These are phyloP conservation scores for Rhodomyrtus tomentosa DNA, from an alignment of 345 rosid genomes.

Conservation along the genomic window DNA sequence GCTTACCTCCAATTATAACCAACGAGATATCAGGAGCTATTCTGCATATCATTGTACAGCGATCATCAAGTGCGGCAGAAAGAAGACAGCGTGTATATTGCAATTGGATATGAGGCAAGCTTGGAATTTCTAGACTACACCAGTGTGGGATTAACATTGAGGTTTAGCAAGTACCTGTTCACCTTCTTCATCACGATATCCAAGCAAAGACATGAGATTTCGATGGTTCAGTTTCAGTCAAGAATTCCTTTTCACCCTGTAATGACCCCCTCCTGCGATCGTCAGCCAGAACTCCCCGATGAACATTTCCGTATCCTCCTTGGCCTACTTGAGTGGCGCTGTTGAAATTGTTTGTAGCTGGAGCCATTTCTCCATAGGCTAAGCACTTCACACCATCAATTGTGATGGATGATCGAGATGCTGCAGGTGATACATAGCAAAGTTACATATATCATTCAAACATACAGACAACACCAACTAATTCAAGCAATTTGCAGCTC, in stretches of 20 bases:
- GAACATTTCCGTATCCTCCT: conserved; percentile 88
- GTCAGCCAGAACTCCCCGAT: conserved; percentile 51
- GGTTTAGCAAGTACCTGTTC: conserved; percentile 52
- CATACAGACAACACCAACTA: background rate
- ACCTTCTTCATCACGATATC: conserved; percentile 81
- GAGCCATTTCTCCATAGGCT: conserved; percentile 54
- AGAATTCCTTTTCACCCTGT: conserved; percentile 82
- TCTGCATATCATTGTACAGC: too few species aligned
- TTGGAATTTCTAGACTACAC: background rate
- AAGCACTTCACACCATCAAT: conserved; percentile 80
- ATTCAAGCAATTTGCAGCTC: background rate
- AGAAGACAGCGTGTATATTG: background rate
- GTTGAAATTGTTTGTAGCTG: conserved; percentile 56
- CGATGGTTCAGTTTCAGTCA: conserved; percentile 81
- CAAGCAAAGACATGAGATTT: conserved; percentile 77
- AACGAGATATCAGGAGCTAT: too few species aligned
- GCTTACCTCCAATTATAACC: too few species aligned
- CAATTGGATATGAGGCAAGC: conserved; percentile 48
- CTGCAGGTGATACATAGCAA: conserved; percentile 14
- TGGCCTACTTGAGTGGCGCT: conserved; percentile 64
- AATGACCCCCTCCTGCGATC: conserved; percentile 83
- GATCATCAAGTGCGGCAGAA: too few species aligned
- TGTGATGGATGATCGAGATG: conserved; percentile 44
- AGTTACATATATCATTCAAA: background rate
- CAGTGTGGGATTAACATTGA: background rate